Evolutionary conservation across 768 basidiomycete genomes (phyloP), one percentile per base, ranked within the genome.

Genomic region (Phlebiopsis gigantea): DNA sequence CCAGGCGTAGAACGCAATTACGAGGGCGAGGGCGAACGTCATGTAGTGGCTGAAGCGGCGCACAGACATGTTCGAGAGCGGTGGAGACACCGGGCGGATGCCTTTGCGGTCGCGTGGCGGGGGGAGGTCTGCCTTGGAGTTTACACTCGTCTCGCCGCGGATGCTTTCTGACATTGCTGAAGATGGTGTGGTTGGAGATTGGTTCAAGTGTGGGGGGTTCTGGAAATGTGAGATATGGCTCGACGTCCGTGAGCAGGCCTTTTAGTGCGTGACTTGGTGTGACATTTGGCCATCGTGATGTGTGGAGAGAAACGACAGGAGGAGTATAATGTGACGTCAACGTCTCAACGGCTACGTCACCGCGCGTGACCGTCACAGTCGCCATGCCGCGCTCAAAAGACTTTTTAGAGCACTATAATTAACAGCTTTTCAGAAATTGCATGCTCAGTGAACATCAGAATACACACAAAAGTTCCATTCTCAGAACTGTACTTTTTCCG

Each of bases 1-100:
- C 59, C 79, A 86, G 3, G 75, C 63, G 66, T 84, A 85, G 67
- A 79, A 83, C 5, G 70, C 75, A 19, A 73, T 64, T 21, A 83
- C 61, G 14, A 82, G 62, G 2, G 75, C 62, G 14, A 73, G 73
- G 46, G 78, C 58, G 8, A 75, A 41, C 25, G 75, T 65, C 51
- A 85, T 63, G 51, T 72, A 57, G 65, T 84, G 83, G 31, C 82
- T 76, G 67, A 87, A 75, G 21, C 67, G 74, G 61, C 62, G 58
- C 22, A 83, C 72, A n/a, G 77, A 70, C 2, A 75, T 73, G 34
- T 72, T 64, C 21, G 73, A 66, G 25, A 81, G 69, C 7, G 82
- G 81, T 5, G 76, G 75, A 0, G 74, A 71, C 61, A 82, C 79
- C 14, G 57, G 48, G 47, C 65, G 66, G 15, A 66, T 64, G 56